Evolutionary conservation across 345 rosid genomes (phyloP).

Genomic region (Euphorbia tirucalli): DNA sequence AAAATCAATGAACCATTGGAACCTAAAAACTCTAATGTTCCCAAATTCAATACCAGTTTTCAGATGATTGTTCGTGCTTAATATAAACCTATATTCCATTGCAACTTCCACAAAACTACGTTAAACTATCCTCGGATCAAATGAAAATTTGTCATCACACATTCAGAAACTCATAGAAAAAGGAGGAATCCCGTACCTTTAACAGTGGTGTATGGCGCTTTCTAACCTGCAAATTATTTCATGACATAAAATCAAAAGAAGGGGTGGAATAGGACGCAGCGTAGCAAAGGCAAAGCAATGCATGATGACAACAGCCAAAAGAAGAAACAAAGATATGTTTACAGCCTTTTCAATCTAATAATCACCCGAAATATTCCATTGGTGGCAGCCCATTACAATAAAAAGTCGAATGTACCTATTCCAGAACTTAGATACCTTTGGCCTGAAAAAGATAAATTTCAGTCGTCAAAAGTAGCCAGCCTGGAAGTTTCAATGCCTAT

Average conservation of each 20-base stretch:
- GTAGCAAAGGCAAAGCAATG: background rate
- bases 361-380: background rate
- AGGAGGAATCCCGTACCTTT: slow-evolving; percentile 27
- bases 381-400: background rate
- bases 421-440: background rate
- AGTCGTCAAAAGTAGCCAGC: background rate
- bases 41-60: background rate
- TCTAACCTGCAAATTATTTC: slow-evolving; percentile 24
- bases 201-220: slow-evolving; percentile 31
- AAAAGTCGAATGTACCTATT: background rate
- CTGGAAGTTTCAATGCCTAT: background rate
- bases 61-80: background rate
- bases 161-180: background rate
- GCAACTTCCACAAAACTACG: background rate
- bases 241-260: background rate
- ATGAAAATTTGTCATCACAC: background rate
- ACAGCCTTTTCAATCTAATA: background rate
- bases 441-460: background rate
- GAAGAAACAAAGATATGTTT: background rate
- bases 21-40: background rate
- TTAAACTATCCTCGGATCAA: background rate
- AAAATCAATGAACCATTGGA: background rate
- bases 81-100: background rate
- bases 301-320: background rate
- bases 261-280: background rate